Evolutionary conservation across 805 yeast genomes (phyloP).

Genomic region (Lachancea meyersii): DNA sequence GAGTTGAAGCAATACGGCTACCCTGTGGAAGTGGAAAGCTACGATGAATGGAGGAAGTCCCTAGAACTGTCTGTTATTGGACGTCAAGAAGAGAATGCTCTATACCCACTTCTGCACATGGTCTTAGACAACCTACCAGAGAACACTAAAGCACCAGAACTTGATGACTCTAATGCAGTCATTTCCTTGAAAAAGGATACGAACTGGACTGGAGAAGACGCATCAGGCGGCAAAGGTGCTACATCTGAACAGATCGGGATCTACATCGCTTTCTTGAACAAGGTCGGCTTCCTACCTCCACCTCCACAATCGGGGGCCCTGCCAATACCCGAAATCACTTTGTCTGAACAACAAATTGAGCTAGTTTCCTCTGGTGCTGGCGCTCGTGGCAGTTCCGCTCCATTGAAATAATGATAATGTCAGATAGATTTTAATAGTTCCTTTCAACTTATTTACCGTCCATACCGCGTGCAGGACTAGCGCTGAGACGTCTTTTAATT

Average conservation of each 20-base stretch:
- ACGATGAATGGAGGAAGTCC: constrained; percentile 69
- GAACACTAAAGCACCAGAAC: constrained; percentile 89
- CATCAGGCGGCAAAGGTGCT: constrained; percentile 70
- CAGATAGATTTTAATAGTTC: not conserved
- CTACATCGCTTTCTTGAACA: constrained; percentile 73
- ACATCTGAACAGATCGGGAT: constrained; percentile 57
- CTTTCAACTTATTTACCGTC: not conserved
- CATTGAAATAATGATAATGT: constrained; percentile 9
- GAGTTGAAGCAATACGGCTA: constrained; percentile 69
- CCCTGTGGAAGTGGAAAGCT: constrained; percentile 52
- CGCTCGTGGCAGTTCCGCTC: constrained; percentile 63
- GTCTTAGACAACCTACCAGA: constrained; percentile 89
- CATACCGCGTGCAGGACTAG: not conserved
- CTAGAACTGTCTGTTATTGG: constrained; percentile 75
- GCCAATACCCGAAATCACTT: constrained; percentile 48
- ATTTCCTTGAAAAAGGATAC: constrained; percentile 57
- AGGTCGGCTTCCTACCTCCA: constrained; percentile 69
- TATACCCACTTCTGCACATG: constrained; percentile 89
- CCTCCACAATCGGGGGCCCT: constrained; percentile 44
- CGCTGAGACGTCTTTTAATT: too few relatives aligned
- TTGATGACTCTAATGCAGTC: constrained; percentile 82
- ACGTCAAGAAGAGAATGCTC: constrained; percentile 71
- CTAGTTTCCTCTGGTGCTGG: constrained; percentile 63
- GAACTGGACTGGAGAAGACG: constrained; percentile 59
- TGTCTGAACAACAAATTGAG: constrained; percentile 52